Evolutionary conservation across 345 rosid species (phyloP).

Genomic region (Anacardium occidentale): DNA sequence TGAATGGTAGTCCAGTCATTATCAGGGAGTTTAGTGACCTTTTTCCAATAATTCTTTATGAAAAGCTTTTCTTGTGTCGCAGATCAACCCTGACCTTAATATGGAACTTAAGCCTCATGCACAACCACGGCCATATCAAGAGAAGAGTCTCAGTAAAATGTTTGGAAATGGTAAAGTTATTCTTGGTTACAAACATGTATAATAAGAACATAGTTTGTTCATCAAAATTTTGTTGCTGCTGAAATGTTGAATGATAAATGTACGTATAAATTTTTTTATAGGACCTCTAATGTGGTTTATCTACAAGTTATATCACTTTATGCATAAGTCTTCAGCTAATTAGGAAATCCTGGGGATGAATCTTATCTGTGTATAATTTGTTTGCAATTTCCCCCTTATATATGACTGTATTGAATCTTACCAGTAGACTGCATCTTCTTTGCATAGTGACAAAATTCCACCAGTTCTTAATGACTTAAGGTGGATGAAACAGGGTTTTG

Average conservation of each 20-base stretch:
- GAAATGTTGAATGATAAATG: not conserved
- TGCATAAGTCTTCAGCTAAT: not conserved
- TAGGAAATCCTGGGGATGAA: not conserved
- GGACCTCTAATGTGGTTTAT: no score
- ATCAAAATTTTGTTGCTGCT: not conserved
- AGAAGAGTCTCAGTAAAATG: conserved; percentile 97
- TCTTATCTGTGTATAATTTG: not conserved
- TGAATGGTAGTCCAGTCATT: not conserved
- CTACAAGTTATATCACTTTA: no score
- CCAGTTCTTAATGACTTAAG: not conserved
- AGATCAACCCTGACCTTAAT: conserved; percentile 94
- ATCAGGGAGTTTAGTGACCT: not conserved
- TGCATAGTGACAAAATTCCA: not conserved
- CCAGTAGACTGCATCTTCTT: not conserved
- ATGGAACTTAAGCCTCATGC: conserved; percentile 93
- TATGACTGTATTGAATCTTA: not conserved
- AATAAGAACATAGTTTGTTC: conserved; percentile 3
- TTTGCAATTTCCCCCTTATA: not conserved
- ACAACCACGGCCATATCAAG: conserved; percentile 97
- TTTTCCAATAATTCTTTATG: not conserved
- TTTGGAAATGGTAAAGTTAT: conserved; percentile 81
- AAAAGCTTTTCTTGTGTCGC: conserved; percentile 15
- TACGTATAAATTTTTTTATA: not conserved
- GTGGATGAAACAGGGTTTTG: not conserved
- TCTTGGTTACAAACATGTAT: not conserved